phyloP scores from a whole-genome alignment of 2,329 filamentous ascomycete species.

The Endocalyx cinctus region DNA sequence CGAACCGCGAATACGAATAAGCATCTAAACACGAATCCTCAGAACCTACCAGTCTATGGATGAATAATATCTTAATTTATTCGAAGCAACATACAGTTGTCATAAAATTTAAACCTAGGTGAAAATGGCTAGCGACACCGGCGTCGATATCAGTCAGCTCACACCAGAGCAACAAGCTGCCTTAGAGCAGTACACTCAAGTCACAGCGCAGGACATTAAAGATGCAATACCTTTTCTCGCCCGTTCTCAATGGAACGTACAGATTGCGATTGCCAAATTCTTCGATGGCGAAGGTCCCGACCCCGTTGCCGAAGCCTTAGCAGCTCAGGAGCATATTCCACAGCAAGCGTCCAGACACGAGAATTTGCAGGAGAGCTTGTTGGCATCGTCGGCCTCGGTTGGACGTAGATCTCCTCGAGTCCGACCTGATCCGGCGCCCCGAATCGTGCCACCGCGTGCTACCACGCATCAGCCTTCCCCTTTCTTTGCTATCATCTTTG shows the following conservation, averaged over 20 bases:
- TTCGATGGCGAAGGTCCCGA: constrained; percentile 93
- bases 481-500: constrained; percentile 71
- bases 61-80: too few species aligned
- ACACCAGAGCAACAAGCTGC: constrained; percentile 74
- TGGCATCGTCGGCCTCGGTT: constrained; percentile 31
- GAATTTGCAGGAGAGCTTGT: constrained; percentile 63
- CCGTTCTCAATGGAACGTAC: constrained; percentile 93
- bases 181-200: constrained; percentile 80
- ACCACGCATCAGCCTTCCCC: constrained; percentile 67
- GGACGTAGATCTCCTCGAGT: constrained; percentile 28
- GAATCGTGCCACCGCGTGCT: constrained; percentile 75
- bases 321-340: constrained; percentile 57
- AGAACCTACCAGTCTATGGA: too few species aligned
- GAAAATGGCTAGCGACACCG: constrained; percentile 40
- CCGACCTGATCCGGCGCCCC: constrained; percentile 65
- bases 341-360: constrained; percentile 63
- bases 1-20: too few species aligned
- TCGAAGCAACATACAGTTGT: too few species aligned
- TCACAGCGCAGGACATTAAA: constrained; percentile 76
- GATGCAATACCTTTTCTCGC: constrained; percentile 75
- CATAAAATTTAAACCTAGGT: too few species aligned
- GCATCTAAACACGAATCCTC: too few species aligned
- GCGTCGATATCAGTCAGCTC: constrained; percentile 63
- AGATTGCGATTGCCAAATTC: constrained; percentile 96
- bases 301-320: constrained; percentile 70